These are phyloP conservation scores for Cyberlindnera sargentensis DNA, from an alignment of 805 yeast species.

Conservation along the genomic window DNA sequence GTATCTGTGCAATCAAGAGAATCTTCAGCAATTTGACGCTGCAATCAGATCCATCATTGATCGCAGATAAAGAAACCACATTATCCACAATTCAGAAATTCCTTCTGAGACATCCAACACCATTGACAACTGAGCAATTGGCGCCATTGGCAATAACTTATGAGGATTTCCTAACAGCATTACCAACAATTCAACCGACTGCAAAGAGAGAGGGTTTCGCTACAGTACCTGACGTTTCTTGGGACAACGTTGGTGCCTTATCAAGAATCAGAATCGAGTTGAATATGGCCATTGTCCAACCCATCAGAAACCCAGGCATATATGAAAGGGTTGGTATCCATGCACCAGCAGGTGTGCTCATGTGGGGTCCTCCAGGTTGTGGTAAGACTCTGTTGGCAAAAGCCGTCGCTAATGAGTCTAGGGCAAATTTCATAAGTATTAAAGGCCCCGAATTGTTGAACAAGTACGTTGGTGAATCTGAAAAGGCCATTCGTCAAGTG, in stretches of 20 bases:
- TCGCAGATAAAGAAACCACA: slow-evolving; percentile 26
- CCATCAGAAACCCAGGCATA: slow-evolving; percentile 86
- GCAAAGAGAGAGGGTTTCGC: slow-evolving; percentile 98
- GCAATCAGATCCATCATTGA: slow-evolving; percentile 9
- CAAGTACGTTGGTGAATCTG: slow-evolving; percentile 95
- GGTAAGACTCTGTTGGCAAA: slow-evolving; percentile 95
- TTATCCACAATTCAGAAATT: slow-evolving; percentile 68
- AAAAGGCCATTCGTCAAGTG: slow-evolving; percentile 91
- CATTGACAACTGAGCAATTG: slow-evolving; percentile 69
- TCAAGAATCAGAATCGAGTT: slow-evolving; percentile 74
- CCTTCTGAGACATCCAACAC: slow-evolving; percentile 66
- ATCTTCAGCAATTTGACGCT: slow-evolving; percentile 53
- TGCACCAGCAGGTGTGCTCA: slow-evolving; percentile 93
- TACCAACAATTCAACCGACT: slow-evolving; percentile 93
- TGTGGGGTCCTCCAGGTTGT: slow-evolving; percentile 99
- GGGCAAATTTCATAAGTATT: slow-evolving; percentile 92
- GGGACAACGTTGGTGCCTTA: slow-evolving; percentile 94
- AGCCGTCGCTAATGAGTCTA: slow-evolving; percentile 95
- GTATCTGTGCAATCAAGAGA: slow-evolving; percentile 87
- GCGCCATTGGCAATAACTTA: slow-evolving; percentile 68
- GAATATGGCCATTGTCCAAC: slow-evolving; percentile 97
- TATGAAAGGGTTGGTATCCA: slow-evolving; percentile 87
- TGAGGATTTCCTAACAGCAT: slow-evolving; percentile 75
- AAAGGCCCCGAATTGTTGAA: slow-evolving; percentile 94
- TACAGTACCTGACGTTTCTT: slow-evolving; percentile 94